Percentiles rank a stretch among this genome's conserved stretches.
These are phyloP conservation scores for Monilinia fructicola DNA, from an alignment of 2,329 filamentous ascomycete genomes.

Conservation along the genomic window DNA sequence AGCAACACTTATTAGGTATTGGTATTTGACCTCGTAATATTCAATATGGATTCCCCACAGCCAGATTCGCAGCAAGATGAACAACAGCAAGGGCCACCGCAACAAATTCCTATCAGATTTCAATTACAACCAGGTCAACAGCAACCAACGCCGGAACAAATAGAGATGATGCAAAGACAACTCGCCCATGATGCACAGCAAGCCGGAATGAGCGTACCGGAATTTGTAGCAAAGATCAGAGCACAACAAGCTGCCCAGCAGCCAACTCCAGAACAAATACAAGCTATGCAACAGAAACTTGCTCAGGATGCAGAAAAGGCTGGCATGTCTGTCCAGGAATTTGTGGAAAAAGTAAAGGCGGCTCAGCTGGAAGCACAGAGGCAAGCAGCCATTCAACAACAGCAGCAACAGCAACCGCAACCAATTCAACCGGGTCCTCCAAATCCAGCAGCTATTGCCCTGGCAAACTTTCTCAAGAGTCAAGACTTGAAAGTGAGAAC, in stretches of 20 bases:
- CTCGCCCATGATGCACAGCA: slow-evolving; percentile 79
- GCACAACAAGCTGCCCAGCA: slow-evolving; percentile 49
- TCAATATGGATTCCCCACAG: slow-evolving; percentile 12
- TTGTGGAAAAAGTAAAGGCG: slow-evolving; percentile 67
- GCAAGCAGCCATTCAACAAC: slow-evolving; percentile 48
- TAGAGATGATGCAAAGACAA: slow-evolving; percentile 79
- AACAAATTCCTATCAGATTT: slow-evolving; percentile 19
- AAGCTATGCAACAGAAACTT: slow-evolving; percentile 78
- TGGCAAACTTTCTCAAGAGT: slow-evolving; percentile 81
- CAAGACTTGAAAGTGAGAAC: slow-evolving; percentile 88
- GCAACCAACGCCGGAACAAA: slow-evolving; percentile 78
- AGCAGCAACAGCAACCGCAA: slow-evolving; percentile 55
- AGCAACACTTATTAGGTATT: background rate
- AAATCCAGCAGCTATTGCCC: slow-evolving; percentile 82
- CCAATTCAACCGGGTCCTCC: slow-evolving; percentile 76
- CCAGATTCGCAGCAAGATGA: slow-evolving; percentile 12
- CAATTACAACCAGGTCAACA: slow-evolving; percentile 41
- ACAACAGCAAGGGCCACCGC: background rate
- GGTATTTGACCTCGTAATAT: background rate
- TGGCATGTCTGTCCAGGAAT: slow-evolving; percentile 82
- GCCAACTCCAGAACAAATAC: slow-evolving; percentile 82
- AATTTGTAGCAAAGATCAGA: slow-evolving; percentile 74
- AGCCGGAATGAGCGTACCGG: slow-evolving; percentile 77
- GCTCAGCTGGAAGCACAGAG: slow-evolving; percentile 46
- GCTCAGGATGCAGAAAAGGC: slow-evolving; percentile 79